A percentile compares a stretch with the other conserved stretches of the same genome.
Conservation (phyloP, 345 rosid genomes). For the Rhodomyrtus tomentosa region DNA sequence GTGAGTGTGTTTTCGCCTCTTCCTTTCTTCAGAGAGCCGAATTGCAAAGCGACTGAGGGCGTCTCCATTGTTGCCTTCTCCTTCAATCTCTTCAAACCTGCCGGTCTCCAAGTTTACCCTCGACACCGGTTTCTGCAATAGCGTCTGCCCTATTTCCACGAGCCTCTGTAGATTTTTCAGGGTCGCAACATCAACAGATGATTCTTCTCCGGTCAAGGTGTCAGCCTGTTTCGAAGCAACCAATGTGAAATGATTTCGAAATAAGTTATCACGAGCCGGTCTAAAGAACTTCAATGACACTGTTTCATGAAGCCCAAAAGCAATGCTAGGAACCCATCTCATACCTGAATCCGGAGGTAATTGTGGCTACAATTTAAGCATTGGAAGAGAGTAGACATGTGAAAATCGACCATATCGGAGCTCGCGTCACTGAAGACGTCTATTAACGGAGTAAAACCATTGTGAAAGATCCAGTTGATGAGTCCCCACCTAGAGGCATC, state of each 20-base stretch:
- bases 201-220: not conserved
- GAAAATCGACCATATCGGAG: not conserved
- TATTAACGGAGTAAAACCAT: not conserved
- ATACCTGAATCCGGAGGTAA: not conserved
- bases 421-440: not conserved
- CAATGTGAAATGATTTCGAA: not conserved
- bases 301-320: not conserved
- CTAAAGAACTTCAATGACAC: not conserved
- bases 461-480: constrained; percentile 2
- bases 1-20: not conserved
- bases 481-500: constrained; percentile 9
- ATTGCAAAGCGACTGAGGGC: not conserved
- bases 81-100: not conserved
- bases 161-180: not conserved
- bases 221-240: not conserved
- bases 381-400: not conserved
- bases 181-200: not conserved
- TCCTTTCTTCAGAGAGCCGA: not conserved
- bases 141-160: not conserved
- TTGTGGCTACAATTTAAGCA: no score
- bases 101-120: not conserved
- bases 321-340: not conserved
- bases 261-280: not conserved
- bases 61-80: not conserved
- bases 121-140: not conserved